Conservation (phyloP, 225 moss, liverwort and hornwort species). For the Rhytidiadelphus loreus region DNA sequence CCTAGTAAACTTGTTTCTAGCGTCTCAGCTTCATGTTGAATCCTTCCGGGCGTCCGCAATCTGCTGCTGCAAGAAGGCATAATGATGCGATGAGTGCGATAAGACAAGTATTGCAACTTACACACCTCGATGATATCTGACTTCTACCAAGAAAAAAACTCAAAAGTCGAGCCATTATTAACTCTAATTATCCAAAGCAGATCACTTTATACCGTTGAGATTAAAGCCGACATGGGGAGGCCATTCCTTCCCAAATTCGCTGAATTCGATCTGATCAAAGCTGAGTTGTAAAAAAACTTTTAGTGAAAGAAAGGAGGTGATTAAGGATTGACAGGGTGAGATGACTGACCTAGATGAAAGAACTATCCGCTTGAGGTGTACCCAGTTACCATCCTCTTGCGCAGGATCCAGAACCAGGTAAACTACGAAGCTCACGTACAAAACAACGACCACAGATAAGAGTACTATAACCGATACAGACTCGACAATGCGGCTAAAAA, state of each 20-base stretch:
- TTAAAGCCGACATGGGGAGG: background rate
- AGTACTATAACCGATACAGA: constrained; percentile 15
- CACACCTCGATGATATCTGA: background rate
- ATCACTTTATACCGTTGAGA: background rate
- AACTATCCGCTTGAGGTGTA: constrained; percentile 4
- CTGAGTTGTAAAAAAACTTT: background rate
- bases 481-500: constrained; percentile 26
- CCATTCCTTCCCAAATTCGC: background rate
- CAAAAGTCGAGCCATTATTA: background rate
- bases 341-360: constrained; percentile 15
- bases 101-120: background rate
- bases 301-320: background rate
- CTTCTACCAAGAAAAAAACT: background rate
- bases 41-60: background rate
- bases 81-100: background rate
- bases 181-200: background rate
- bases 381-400: constrained; percentile 52
- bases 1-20: background rate
- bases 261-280: background rate
- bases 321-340: background rate
- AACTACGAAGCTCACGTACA: constrained; percentile 48
- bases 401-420: constrained; percentile 72
- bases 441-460: constrained; percentile 7
- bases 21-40: background rate
- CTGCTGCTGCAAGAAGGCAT: background rate